Conservation (phyloP, 2,329 filamentous ascomycete genomes). For the Penicillium brasilianum region DNA sequence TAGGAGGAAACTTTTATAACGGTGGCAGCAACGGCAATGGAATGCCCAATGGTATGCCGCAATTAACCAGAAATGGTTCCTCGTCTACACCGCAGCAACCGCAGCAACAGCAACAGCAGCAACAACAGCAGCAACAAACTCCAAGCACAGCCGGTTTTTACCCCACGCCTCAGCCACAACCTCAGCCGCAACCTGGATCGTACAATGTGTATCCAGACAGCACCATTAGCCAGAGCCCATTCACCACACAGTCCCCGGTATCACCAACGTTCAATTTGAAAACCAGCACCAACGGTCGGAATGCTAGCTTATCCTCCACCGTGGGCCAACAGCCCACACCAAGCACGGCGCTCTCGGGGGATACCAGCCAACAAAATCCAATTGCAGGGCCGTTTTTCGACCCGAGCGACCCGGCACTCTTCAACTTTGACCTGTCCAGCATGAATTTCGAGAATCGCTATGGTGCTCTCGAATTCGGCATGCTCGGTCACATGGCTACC, state of each 20-base stretch:
- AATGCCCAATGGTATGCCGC: conserved; percentile 41
- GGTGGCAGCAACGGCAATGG: conserved; percentile 39
- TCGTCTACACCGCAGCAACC: conserved; percentile 35
- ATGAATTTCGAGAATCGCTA: conserved; percentile 97
- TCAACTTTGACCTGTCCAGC: conserved; percentile 94
- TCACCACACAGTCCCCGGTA: conserved; percentile 69
- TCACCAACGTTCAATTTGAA: conserved; percentile 71
- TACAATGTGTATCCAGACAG: conserved; percentile 56
- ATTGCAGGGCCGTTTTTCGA: conserved; percentile 74
- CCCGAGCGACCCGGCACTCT: conserved; percentile 86
- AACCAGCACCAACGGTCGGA: conserved; percentile 44
- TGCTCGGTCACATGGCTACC: conserved; percentile 95
- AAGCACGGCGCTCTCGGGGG: conserved; percentile 56
- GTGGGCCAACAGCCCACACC: conserved; percentile 55
- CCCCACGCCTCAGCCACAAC: conserved; percentile 41
- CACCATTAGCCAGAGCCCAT: conserved; percentile 58
- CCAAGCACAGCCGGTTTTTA: conserved; percentile 40
- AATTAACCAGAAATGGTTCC: conserved; percentile 41
- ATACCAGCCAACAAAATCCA: conserved; percentile 46
- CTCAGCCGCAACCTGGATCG: conserved; percentile 31
- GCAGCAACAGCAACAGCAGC: conserved; percentile 24
- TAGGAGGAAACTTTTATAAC: conserved; percentile 66
- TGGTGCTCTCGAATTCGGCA: conserved; percentile 91
- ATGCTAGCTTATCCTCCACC: conserved; percentile 41
- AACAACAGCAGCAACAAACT: conserved; percentile 28